phyloP scores from a whole-genome alignment of 2,329 filamentous ascomycete genomes.

The Parastagonospora nodorum region DNA sequence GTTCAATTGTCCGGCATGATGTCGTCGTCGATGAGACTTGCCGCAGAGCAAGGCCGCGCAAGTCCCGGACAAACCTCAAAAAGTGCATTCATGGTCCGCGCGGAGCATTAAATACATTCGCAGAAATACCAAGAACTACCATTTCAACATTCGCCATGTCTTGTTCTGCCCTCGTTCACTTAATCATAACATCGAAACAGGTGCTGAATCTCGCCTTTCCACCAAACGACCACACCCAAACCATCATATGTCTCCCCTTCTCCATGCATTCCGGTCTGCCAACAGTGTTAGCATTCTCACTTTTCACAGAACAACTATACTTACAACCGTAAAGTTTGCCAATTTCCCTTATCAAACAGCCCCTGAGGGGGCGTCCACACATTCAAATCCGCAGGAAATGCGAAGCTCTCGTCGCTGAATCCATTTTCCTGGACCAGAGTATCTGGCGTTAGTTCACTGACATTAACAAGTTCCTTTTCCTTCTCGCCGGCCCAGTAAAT shows the following conservation, averaged over 20 bases:
- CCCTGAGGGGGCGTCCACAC: slow-evolving; percentile 19
- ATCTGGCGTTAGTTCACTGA: slow-evolving; percentile 22
- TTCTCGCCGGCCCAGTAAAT: slow-evolving; percentile 25
- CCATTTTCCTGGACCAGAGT: slow-evolving; percentile 23
- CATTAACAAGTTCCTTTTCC: slow-evolving; percentile 26
- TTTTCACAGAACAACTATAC: neutral
- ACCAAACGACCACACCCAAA: slow-evolving; percentile 31
- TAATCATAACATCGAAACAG: slow-evolving; percentile 33
- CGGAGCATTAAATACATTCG: neutral
- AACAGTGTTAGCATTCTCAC: slow-evolving; percentile 1
- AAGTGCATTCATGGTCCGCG: too few species aligned
- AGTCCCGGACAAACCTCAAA: too few species aligned
- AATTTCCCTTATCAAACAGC: slow-evolving; percentile 34
- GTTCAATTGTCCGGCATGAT: too few species aligned
- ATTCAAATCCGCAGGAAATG: slow-evolving; percentile 21
- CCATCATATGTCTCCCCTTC: slow-evolving; percentile 33
- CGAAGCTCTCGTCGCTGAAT: slow-evolving; percentile 29
- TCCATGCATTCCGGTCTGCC: slow-evolving; percentile 28
- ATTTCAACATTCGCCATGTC: neutral
- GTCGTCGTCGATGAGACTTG: too few species aligned
- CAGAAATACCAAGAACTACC: neutral
- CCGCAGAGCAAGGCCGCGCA: too few species aligned
- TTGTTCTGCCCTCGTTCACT: neutral
- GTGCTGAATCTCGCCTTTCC: slow-evolving; percentile 24
- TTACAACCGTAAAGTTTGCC: slow-evolving; percentile 26